phyloP scores from a whole-genome alignment of 2,329 filamentous ascomycete species.

The Fusarium virguliforme region DNA sequence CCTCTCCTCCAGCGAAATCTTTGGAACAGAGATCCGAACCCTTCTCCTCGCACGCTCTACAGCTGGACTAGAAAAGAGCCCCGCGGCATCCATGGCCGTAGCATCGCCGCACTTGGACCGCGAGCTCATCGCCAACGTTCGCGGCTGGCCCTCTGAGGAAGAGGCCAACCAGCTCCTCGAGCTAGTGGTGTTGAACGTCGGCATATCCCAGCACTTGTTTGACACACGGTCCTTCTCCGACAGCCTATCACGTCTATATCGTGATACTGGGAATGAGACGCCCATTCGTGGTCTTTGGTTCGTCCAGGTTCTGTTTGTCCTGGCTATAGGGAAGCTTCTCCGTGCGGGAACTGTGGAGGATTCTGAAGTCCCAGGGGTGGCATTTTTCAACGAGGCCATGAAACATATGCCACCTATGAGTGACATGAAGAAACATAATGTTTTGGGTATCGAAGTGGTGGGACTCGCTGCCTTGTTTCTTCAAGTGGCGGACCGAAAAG shows the following conservation, averaged over 20 bases:
- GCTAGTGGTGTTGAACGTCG: slow-evolving; percentile 35
- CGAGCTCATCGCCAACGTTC: slow-evolving; percentile 25
- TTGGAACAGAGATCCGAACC: slow-evolving; percentile 31
- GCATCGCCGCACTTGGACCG: slow-evolving; percentile 21
- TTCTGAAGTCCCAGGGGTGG: slow-evolving; percentile 30
- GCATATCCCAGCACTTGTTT: slow-evolving; percentile 39
- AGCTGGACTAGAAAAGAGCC: slow-evolving; percentile 19
- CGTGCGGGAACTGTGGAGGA: slow-evolving; percentile 26
- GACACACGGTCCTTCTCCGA: slow-evolving; percentile 34
- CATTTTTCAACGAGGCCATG: slow-evolving; percentile 37
- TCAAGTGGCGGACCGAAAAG: slow-evolving; percentile 38
- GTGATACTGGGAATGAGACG: slow-evolving; percentile 8
- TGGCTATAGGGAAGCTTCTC: slow-evolving; percentile 32
- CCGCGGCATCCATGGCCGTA: slow-evolving; percentile 13
- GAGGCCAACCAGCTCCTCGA: slow-evolving; percentile 34
- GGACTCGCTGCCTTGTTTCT: slow-evolving; percentile 32
- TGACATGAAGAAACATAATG: slow-evolving; percentile 24
- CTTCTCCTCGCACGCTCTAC: slow-evolving; percentile 25
- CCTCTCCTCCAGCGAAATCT: slow-evolving; percentile 37
- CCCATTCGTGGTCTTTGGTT: slow-evolving; percentile 29
- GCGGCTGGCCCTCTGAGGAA: slow-evolving; percentile 36
- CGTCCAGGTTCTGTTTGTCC: slow-evolving; percentile 30
- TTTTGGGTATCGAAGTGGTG: slow-evolving; percentile 34
- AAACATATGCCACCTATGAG: slow-evolving; percentile 31
- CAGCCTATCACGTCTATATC: slow-evolving; percentile 24